A percentile compares a stretch with the other conserved stretches of the same genome.
Evolutionary conservation across 1,284 basidiomycete genomes (phyloP).

Genomic region (Sanghuangporus sanghuang): DNA sequence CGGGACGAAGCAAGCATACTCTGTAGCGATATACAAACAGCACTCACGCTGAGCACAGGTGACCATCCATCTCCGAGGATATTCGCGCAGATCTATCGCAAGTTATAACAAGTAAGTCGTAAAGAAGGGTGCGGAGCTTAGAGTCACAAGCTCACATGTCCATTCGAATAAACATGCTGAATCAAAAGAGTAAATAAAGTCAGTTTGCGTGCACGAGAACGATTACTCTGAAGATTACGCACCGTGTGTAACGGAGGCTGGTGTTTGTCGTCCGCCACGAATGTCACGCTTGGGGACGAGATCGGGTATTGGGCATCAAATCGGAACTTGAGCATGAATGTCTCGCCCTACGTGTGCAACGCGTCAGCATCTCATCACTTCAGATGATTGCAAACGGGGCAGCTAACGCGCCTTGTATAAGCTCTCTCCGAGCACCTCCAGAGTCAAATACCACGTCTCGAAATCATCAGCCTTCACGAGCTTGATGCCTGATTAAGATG

Average conservation of each 20-base stretch:
- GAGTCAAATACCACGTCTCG: constrained; percentile 64
- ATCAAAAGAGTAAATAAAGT: constrained; percentile 14
- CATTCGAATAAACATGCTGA: constrained; percentile 81
- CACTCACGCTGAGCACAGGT: constrained; percentile 71
- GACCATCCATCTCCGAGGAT: constrained; percentile 85
- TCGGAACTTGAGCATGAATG: constrained; percentile 69
- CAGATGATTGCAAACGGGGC: background rate
- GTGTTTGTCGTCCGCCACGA: constrained; percentile 58
- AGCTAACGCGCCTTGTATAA: constrained; percentile 53
- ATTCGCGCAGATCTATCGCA: constrained; percentile 70
- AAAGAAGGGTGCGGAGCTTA: background rate
- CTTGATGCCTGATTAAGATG: constrained; percentile 52
- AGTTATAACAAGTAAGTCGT: constrained; percentile 2
- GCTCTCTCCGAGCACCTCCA: constrained; percentile 77
- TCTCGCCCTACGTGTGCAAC: constrained; percentile 50
- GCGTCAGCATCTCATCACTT: background rate
- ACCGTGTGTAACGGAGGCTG: constrained; percentile 73
- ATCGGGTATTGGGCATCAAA: constrained; percentile 77
- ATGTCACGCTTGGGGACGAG: constrained; percentile 77
- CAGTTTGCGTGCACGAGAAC: constrained; percentile 16
- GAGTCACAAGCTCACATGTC: constrained; percentile 43
- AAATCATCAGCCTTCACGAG: constrained; percentile 71
- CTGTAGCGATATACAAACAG: constrained; percentile 78
- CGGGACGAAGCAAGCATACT: constrained; percentile 87
- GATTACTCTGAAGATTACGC: constrained; percentile 27